Conservation (phyloP, 148 eudicot species). For the Persicaria tinctoria region DNA sequence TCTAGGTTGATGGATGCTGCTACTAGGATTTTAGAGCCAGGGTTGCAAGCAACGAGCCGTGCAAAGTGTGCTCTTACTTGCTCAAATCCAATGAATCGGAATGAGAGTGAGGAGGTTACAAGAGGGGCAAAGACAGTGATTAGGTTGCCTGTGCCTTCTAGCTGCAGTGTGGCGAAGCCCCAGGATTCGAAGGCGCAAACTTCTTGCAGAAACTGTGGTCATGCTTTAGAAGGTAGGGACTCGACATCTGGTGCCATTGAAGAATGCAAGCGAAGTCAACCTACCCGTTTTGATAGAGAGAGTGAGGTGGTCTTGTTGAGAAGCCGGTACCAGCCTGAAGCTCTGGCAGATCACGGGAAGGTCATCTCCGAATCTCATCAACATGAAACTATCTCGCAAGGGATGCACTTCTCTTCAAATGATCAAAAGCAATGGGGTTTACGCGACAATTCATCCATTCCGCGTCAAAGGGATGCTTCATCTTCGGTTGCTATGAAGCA, state of each 20-base stretch:
- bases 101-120: slow-evolving; percentile 14
- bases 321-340: slow-evolving; percentile 26
- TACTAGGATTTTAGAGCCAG: slow-evolving; percentile 83
- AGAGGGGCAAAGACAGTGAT: slow-evolving; percentile 25
- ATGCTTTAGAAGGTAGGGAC: slow-evolving; percentile 29
- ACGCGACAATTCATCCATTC: slow-evolving; percentile 26
- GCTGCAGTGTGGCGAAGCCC: slow-evolving; percentile 12
- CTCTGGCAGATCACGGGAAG: slow-evolving; percentile 11
- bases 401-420: slow-evolving; percentile 19
- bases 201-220: slow-evolving; percentile 66
- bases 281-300: slow-evolving; percentile 34
- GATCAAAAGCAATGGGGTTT: slow-evolving; percentile 23
- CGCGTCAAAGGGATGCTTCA: slow-evolving; percentile 28
- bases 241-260: slow-evolving; percentile 20
- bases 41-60: slow-evolving; percentile 50
- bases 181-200: slow-evolving; percentile 21
- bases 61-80: slow-evolving; percentile 63
- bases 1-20: slow-evolving; percentile 84
- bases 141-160: slow-evolving; percentile 18
- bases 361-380: slow-evolving; percentile 14
- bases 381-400: slow-evolving; percentile 17
- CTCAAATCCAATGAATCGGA: slow-evolving; percentile 22
- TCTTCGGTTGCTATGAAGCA: slow-evolving; percentile 24
- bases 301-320: slow-evolving; percentile 38
- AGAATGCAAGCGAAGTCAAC: slow-evolving; percentile 23